Conservation (phyloP, 768 basidiomycete species). For the Mycena belliarum region DNA sequence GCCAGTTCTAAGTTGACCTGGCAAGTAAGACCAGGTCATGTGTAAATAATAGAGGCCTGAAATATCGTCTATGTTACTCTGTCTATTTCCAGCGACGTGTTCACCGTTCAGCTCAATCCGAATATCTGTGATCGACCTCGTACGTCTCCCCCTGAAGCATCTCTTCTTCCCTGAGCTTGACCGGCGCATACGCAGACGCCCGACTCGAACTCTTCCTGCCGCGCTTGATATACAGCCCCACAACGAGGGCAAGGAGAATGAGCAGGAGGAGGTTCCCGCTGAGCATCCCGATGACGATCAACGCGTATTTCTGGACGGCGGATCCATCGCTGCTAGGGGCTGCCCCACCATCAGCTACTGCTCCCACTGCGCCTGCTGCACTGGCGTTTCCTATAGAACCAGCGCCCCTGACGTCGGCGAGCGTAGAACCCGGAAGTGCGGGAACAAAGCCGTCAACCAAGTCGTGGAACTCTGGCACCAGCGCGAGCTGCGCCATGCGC, state of each 20-base stretch:
- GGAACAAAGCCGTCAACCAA: not conserved
- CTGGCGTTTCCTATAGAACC: not conserved
- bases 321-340: not conserved
- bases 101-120: not conserved
- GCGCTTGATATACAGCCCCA: not conserved
- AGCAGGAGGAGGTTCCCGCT: not conserved
- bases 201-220: not conserved
- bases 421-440: not conserved
- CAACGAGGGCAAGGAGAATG: not conserved
- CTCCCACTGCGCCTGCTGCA: not conserved
- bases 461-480: not conserved
- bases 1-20: too few species aligned
- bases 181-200: not conserved
- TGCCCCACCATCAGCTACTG: not conserved
- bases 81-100: too few species aligned
- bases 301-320: not conserved
- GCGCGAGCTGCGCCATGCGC: not conserved
- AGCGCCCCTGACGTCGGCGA: not conserved
- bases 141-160: not conserved
- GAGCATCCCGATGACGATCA: not conserved
- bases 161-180: not conserved
- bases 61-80: too few species aligned
- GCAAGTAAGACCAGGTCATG: too few species aligned
- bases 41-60: too few species aligned
- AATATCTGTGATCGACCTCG: not conserved